Percentiles rank a stretch among this genome's conserved stretches.
phyloP scores from a whole-genome alignment of 345 rosid genomes.

The Anacardium occidentale region DNA sequence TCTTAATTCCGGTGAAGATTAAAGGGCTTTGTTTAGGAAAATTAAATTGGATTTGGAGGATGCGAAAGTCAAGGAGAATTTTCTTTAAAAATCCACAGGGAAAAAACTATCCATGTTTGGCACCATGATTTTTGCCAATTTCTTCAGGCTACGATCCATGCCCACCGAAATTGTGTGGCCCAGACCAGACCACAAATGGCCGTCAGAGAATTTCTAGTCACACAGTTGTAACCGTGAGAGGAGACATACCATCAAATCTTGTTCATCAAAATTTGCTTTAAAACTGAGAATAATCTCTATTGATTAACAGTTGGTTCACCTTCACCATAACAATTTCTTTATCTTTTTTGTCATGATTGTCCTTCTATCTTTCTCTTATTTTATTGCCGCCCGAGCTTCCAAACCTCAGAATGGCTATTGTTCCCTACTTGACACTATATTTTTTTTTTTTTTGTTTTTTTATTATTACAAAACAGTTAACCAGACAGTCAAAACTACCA shows the following conservation, averaged over 20 bases:
- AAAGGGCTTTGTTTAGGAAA: too few relatives aligned
- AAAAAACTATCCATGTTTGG: not conserved
- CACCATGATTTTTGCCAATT: not conserved
- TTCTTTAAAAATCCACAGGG: too few relatives aligned
- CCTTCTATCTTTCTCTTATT: not conserved
- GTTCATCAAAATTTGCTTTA: not conserved
- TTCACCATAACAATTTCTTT: not conserved
- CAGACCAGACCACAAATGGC: not conserved
- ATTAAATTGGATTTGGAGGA: too few relatives aligned
- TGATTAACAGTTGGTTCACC: too few relatives aligned
- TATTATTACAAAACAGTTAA: constrained; percentile 6
- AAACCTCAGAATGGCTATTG: not conserved
- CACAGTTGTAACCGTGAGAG: not conserved
- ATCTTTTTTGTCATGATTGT: not conserved
- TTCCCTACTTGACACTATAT: not conserved
- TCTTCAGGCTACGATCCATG: not conserved
- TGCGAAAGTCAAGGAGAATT: too few relatives aligned
- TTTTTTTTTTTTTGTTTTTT: not conserved
- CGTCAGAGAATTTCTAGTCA: too few relatives aligned
- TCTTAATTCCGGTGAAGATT: too few relatives aligned
- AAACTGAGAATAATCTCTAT: not conserved
- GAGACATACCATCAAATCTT: not conserved
- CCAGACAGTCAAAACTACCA: constrained; percentile 47
- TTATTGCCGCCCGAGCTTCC: not conserved
- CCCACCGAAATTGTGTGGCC: not conserved